These are phyloP conservation scores for Eragrostis nindensis DNA, from an alignment of 176 grass and related monocot species.

Conservation along the genomic window DNA sequence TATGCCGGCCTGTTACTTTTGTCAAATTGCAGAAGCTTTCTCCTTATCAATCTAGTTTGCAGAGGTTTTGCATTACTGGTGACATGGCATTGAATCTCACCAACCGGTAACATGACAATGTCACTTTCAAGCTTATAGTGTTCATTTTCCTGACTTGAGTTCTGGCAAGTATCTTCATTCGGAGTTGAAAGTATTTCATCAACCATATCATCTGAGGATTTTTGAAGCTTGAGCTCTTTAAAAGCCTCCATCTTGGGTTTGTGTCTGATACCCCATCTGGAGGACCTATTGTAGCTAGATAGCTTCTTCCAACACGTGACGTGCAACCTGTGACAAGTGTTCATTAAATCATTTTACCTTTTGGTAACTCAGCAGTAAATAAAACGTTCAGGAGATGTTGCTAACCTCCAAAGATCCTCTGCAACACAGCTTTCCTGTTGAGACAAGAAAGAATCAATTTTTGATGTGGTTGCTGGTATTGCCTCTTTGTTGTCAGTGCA, in stretches of 20 bases:
- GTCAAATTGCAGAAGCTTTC: conserved; percentile 94
- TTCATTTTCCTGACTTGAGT: conserved; percentile 47
- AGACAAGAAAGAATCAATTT: conserved; percentile 78
- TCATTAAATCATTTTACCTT: background rate
- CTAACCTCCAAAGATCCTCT: conserved; percentile 77
- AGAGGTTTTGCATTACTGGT: conserved; percentile 22
- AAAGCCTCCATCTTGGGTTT: conserved; percentile 73
- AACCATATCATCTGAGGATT: conserved; percentile 53
- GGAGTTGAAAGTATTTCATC: conserved; percentile 44
- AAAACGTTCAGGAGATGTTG: conserved; percentile 17
- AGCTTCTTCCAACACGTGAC: conserved; percentile 69
- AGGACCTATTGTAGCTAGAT: conserved; percentile 54
- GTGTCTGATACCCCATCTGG: conserved; percentile 72
- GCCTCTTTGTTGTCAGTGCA: conserved; percentile 43
- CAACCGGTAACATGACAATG: conserved; percentile 52
- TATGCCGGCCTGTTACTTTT: conserved; percentile 94
- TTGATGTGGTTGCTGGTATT: conserved; percentile 57
- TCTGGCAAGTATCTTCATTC: conserved; percentile 49
- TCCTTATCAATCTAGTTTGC: conserved; percentile 40
- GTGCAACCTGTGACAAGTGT: conserved; percentile 59
- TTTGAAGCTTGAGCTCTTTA: conserved; percentile 88
- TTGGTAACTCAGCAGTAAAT: background rate
- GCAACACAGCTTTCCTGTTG: conserved; percentile 50
- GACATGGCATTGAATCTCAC: conserved; percentile 38
- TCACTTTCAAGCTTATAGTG: conserved; percentile 66